Conservation (phyloP, 345 rosid species). For the Camelina sativa region DNA sequence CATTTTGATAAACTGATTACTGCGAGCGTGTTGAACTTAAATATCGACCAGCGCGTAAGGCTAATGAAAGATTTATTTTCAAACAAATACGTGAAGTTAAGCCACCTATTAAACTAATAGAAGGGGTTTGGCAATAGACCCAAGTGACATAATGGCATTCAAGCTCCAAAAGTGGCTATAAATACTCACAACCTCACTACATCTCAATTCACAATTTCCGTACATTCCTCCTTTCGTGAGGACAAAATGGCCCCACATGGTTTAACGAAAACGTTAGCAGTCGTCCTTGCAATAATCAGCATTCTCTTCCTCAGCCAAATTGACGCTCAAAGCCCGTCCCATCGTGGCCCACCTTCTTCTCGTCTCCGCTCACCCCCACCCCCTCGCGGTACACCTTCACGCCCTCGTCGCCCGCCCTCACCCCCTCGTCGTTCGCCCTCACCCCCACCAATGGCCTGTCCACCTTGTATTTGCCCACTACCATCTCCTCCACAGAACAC, state of each 20-base stretch:
- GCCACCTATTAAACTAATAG: neutral
- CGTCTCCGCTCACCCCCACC: neutral
- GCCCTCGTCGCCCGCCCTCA: neutral
- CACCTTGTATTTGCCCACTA: conserved; percentile 17
- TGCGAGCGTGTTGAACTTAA: no score
- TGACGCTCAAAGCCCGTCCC: neutral
- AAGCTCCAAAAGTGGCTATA: conserved; percentile 21
- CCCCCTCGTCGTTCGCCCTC: neutral
- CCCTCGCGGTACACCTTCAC: neutral
- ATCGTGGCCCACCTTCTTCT: neutral
- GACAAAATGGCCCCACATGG: conserved; percentile 13
- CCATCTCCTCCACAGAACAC: neutral
- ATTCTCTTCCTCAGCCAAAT: conserved; percentile 11
- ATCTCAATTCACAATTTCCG: neutral
- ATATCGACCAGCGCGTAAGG: neutral
- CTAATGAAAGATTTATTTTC: neutral
- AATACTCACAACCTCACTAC: conserved; percentile 14
- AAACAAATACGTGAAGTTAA: neutral
- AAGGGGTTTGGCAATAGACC: conserved; percentile 17
- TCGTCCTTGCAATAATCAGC: conserved; percentile 19
- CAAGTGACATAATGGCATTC: neutral
- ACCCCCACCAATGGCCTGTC: neutral
- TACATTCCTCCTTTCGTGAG: neutral
- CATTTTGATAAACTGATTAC: neutral
- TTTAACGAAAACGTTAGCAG: neutral